Percentiles rank a stretch among this genome's conserved stretches.
Conservation (phyloP, 2,329 filamentous ascomycete species). For the Pezicula rhizophila region DNA sequence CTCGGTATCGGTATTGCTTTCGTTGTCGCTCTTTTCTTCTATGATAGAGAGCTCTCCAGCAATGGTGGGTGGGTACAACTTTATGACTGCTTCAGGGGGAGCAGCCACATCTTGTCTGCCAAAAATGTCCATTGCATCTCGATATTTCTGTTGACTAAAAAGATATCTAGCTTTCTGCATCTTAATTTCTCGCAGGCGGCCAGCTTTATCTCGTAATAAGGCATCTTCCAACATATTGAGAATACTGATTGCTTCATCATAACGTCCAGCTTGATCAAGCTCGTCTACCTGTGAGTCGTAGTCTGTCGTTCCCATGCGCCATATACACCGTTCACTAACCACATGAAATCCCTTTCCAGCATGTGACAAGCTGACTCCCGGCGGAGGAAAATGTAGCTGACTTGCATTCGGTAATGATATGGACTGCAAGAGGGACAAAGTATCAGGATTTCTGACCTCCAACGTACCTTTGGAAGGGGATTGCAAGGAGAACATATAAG, state of each 20-base stretch:
- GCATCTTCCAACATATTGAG: slow-evolving; percentile 89
- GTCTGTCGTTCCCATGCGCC: slow-evolving; percentile 90
- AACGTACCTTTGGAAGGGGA: slow-evolving; percentile 75
- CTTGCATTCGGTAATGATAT: slow-evolving; percentile 76
- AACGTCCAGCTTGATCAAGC: slow-evolving; percentile 64
- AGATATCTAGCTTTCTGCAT: slow-evolving; percentile 84
- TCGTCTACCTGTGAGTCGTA: slow-evolving; percentile 88
- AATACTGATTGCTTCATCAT: slow-evolving; percentile 89
- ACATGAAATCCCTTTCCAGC: slow-evolving; percentile 95
- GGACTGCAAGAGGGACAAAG: slow-evolving; percentile 80
- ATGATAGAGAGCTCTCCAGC: slow-evolving; percentile 71
- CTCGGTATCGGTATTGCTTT: slow-evolving; percentile 34
- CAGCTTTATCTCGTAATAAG: slow-evolving; percentile 73
- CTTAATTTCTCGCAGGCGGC: slow-evolving; percentile 77
- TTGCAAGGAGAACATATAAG: slow-evolving; percentile 85
- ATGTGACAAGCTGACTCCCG: slow-evolving; percentile 89
- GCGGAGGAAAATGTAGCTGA: slow-evolving; percentile 84
- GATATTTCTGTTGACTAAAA: slow-evolving; percentile 78
- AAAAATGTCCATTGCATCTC: slow-evolving; percentile 83
- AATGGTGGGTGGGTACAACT: slow-evolving; percentile 75
- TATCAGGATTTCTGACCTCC: slow-evolving; percentile 90
- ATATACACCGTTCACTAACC: slow-evolving; percentile 82
- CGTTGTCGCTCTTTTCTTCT: slow-evolving; percentile 37
- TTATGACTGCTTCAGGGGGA: slow-evolving; percentile 81
- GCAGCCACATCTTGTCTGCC: slow-evolving; percentile 55